These are phyloP conservation scores for Madurella fahalii DNA, from an alignment of 2,329 filamentous ascomycete genomes.

Conservation along the genomic window DNA sequence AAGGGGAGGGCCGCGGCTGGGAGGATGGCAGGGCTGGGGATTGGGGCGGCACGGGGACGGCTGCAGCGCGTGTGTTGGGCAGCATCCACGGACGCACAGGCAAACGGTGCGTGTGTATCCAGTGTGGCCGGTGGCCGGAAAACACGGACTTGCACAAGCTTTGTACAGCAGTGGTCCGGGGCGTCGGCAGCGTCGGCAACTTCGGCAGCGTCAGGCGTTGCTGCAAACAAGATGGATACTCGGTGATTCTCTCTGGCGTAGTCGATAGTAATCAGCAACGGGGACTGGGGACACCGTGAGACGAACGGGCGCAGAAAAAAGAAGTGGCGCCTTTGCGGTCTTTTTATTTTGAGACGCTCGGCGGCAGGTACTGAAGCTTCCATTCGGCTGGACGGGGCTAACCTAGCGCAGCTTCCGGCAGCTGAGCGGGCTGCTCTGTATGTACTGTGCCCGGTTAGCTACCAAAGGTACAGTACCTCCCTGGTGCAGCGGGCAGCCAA, in stretches of 20 bases:
- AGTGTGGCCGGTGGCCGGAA: background rate
- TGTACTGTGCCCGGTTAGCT: no score
- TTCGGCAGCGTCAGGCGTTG: conserved; percentile 7
- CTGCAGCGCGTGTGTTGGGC: background rate
- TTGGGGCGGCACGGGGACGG: background rate
- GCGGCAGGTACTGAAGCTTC: no score
- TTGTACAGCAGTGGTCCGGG: background rate
- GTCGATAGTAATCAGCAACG: no score
- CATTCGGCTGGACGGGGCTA: no score
- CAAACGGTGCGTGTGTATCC: background rate
- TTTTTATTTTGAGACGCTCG: conserved; percentile 1
- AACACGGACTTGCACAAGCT: background rate
- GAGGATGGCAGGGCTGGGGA: background rate
- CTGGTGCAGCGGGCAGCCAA: no score
- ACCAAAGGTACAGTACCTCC: no score
- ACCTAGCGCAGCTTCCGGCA: conserved; percentile 1
- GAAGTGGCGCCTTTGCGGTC: conserved; percentile 13
- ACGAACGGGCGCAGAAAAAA: background rate
- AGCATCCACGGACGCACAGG: background rate
- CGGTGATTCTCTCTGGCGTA: no score
- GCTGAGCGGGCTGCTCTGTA: background rate
- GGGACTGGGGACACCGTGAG: no score
- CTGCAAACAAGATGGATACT: background rate
- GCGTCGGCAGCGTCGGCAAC: conserved; percentile 12
- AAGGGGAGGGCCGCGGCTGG: background rate